phyloP scores from a whole-genome alignment of 2,329 filamentous ascomycete genomes.

The Verticillium isaacii region DNA sequence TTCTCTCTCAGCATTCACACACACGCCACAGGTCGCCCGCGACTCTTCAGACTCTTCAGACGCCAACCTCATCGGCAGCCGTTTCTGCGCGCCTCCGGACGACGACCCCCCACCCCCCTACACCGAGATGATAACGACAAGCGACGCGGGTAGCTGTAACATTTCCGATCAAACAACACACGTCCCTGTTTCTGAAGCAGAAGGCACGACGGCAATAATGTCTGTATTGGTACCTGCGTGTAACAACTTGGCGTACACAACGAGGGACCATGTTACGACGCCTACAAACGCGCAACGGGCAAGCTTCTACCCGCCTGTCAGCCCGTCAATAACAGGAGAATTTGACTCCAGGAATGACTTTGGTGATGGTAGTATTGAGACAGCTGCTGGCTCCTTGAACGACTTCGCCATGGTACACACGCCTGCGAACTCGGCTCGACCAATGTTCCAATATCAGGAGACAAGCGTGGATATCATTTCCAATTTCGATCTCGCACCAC shows the following conservation, averaged over 20 bases:
- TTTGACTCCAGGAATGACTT: background rate
- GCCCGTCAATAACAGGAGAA: background rate
- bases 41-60: background rate
- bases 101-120: background rate
- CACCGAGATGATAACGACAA: background rate
- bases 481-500: slow-evolving; percentile 24
- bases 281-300: background rate
- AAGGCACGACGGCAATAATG: background rate
- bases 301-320: background rate
- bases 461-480: slow-evolving; percentile 29
- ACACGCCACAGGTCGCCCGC: background rate
- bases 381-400: background rate
- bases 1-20: background rate
- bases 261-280: background rate
- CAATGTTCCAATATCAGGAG: background rate
- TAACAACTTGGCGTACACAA: background rate
- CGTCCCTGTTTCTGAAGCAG: background rate
- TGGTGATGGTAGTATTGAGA: too few relatives aligned
- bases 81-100: background rate
- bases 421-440: background rate
- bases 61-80: background rate
- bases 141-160: background rate
- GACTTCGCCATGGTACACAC: background rate
- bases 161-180: background rate
- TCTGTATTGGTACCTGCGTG: background rate